phyloP scores from a whole-genome alignment of 1,139 yeast genomes.

The Kurtzmaniella quercitrusa region DNA sequence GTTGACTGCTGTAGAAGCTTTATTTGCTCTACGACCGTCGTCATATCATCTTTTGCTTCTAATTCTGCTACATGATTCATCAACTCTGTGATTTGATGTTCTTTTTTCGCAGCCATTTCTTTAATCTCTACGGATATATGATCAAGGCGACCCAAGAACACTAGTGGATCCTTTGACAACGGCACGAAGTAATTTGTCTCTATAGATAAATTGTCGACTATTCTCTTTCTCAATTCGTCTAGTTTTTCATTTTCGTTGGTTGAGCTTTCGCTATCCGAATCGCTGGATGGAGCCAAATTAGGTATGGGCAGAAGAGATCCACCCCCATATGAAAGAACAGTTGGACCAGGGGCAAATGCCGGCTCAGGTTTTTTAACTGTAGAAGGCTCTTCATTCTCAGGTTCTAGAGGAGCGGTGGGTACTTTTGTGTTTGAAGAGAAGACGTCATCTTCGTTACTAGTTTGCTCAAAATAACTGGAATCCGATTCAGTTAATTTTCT shows the following conservation, averaged over 20 bases:
- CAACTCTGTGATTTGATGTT: not conserved
- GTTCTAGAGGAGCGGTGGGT: not conserved
- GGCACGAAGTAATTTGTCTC: not conserved
- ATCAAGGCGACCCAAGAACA: not conserved
- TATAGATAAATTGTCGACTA: not conserved
- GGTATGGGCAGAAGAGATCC: not conserved
- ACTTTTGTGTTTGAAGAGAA: not conserved
- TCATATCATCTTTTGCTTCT: not conserved
- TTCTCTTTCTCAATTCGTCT: not conserved
- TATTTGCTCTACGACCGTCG: not conserved
- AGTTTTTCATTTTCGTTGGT: not conserved
- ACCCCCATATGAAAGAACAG: not conserved
- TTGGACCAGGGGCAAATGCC: not conserved
- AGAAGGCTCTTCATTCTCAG: not conserved
- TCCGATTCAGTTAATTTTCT: not conserved
- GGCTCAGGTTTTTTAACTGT: not conserved
- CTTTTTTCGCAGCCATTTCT: not conserved
- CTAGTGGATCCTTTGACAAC: not conserved
- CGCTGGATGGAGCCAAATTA: not conserved
- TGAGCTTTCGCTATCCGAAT: not conserved
- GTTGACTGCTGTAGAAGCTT: not conserved
- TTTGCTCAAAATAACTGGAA: not conserved
- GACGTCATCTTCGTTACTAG: not conserved
- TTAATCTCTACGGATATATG: not conserved
- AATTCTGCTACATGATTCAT: not conserved